Percentiles rank a stretch among this genome's conserved stretches.
These are phyloP conservation scores for Casuarina cunninghamiana DNA, from an alignment of 306 rosid genomes.

Conservation along the genomic window DNA sequence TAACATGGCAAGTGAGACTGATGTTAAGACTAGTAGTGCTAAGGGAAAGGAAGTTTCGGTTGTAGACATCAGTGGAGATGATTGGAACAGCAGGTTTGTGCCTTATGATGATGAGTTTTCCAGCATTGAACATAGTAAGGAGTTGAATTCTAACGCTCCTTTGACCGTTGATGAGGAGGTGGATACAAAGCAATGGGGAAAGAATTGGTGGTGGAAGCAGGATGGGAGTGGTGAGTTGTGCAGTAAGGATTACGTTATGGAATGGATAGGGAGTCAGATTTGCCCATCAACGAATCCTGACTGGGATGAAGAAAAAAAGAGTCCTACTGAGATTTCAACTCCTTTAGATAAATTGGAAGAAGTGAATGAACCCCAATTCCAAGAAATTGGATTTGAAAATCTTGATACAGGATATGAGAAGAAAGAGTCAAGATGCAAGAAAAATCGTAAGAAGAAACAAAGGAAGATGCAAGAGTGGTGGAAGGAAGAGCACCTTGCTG, in stretches of 20 bases:
- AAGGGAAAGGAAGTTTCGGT: constrained; percentile 78
- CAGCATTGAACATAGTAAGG: constrained; percentile 77
- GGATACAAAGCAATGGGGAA: constrained; percentile 76
- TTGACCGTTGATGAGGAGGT: constrained; percentile 52
- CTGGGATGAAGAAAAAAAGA: constrained; percentile 81
- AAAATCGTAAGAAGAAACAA: constrained; percentile 56
- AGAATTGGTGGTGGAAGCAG: constrained; percentile 99
- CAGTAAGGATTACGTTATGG: constrained; percentile 89
- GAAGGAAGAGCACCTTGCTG: constrained; percentile 91
- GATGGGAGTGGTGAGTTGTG: constrained; percentile 81
- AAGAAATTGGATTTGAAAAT: constrained; percentile 35
- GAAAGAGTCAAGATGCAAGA: constrained; percentile 53
- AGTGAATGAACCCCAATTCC: constrained; percentile 42
- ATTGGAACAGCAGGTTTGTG: constrained; percentile 71
- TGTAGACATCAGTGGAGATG: constrained; percentile 56
- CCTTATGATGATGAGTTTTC: constrained; percentile 77
- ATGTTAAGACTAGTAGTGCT: constrained; percentile 41
- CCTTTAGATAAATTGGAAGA: constrained; percentile 51
- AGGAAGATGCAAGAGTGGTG: constrained; percentile 98
- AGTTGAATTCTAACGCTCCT: constrained; percentile 48
- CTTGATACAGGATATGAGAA: constrained; percentile 37
- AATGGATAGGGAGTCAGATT: constrained; percentile 99
- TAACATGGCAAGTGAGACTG: constrained; percentile 59
- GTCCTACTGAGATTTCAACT: constrained; percentile 38
- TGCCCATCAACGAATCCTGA: constrained; percentile 70